Evolutionary conservation across 73 alveolate species (phyloP).

Genomic region (Breviolum minutum): DNA sequence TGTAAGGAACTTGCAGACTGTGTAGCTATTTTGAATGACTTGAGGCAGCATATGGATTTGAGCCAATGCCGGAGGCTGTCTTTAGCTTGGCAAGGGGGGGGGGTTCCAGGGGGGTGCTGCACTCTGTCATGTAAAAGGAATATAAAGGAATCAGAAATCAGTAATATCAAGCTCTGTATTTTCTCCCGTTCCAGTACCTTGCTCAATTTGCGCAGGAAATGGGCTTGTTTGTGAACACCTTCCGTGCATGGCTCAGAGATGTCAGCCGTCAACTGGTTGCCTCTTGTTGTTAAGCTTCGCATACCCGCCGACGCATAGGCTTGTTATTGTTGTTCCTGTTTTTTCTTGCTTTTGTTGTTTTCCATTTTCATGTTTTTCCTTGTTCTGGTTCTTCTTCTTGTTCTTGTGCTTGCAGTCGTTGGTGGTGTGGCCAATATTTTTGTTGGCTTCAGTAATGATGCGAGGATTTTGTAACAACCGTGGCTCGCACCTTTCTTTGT

Average conservation of each 20-base stretch:
- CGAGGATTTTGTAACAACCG: too few species aligned
- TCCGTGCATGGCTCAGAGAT: conserved; percentile 3
- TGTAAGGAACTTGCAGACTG: too few species aligned
- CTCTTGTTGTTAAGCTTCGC: not conserved
- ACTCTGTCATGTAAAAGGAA: not conserved
- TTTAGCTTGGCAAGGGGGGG: not conserved
- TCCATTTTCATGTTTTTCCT: not conserved
- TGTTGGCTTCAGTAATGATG: too few species aligned
- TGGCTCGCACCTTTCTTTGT: too few species aligned
- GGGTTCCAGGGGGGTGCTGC: not conserved
- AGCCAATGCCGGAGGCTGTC: conserved; percentile 77
- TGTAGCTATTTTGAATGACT: not conserved
- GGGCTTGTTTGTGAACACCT: conserved; percentile 75
- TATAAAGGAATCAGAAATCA: too few species aligned
- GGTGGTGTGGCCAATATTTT: too few species aligned
- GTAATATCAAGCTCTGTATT: not conserved
- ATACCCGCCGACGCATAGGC: too few species aligned
- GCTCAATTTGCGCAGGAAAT: conserved; percentile 20
- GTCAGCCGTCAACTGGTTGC: not conserved
- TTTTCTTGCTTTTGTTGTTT: too few species aligned
- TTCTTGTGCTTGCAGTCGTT: too few species aligned
- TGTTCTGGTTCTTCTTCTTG: not conserved
- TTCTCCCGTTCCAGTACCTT: not conserved
- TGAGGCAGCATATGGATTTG: conserved; percentile 76
- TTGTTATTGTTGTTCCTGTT: too few species aligned